Evolutionary conservation across 228 moss, liverwort and hornwort species (phyloP).

Genomic region (Sphagnum magellanicum): DNA sequence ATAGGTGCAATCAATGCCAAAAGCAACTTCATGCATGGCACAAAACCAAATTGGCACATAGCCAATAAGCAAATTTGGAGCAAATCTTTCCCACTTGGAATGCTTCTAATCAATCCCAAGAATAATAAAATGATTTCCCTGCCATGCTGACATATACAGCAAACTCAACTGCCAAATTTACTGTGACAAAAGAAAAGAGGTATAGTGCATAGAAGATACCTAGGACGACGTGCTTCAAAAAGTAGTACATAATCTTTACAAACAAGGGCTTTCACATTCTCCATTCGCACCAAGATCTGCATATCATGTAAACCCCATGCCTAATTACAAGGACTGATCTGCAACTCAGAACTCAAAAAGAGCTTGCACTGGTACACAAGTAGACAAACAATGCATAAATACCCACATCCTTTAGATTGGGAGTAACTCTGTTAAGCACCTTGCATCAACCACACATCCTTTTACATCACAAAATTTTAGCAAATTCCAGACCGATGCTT

Average conservation of each 20-base stretch:
- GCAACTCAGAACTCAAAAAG: background rate
- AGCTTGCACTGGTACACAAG: background rate
- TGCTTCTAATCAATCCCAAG: too few relatives aligned
- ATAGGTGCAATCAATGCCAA: too few relatives aligned
- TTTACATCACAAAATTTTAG: background rate
- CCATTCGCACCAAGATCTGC: slow-evolving; percentile 34
- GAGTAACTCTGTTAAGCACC: background rate
- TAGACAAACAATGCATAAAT: too few relatives aligned
- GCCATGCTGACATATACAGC: too few relatives aligned
- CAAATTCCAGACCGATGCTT: background rate
- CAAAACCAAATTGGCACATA: too few relatives aligned
- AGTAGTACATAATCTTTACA: slow-evolving; percentile 29
- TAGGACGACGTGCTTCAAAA: slow-evolving; percentile 36
- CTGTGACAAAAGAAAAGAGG: background rate
- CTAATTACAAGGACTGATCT: background rate
- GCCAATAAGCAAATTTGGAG: too few relatives aligned
- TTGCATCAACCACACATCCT: background rate
- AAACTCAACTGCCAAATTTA: too few relatives aligned
- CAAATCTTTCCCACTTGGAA: too few relatives aligned
- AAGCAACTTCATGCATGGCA: too few relatives aligned
- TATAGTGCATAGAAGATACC: background rate
- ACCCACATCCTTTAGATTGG: background rate
- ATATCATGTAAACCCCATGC: background rate
- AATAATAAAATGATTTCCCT: too few relatives aligned
- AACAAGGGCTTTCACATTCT: slow-evolving; percentile 44